Percentiles rank a stretch among this genome's conserved stretches.
These are phyloP conservation scores for Cryptosporidium baileyi DNA, from an alignment of 169 alveolate genomes.

Conservation along the genomic window DNA sequence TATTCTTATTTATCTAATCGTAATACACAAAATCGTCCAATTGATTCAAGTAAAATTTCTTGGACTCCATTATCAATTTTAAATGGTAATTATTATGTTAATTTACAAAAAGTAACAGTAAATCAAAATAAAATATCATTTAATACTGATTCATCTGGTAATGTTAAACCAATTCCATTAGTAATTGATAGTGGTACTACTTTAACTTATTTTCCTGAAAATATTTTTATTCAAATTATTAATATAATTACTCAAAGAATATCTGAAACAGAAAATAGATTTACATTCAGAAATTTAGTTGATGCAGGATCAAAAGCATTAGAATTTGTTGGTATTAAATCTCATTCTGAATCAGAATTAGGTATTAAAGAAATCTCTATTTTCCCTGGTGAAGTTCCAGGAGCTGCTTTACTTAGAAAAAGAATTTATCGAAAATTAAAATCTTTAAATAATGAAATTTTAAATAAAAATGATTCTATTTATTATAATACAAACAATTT, in stretches of 20 bases:
- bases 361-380: constrained; percentile 24
- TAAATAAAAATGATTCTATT: background rate
- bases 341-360: background rate
- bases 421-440: constrained; percentile 24
- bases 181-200: constrained; percentile 77
- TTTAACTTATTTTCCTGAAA: constrained; percentile 73
- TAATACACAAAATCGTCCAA: background rate
- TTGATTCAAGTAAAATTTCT: background rate
- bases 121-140: constrained; percentile 23
- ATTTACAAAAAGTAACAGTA: background rate
- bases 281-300: constrained; percentile 30
- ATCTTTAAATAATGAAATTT: background rate
- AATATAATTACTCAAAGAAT: constrained; percentile 59
- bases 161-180: constrained; percentile 9
- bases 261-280: constrained; percentile 36
- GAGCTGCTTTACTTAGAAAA: constrained; percentile 55
- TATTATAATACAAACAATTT: background rate
- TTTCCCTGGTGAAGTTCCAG: constrained; percentile 68
- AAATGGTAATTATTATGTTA: constrained; percentile 62
- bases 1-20: constrained; percentile 3
- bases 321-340: constrained; percentile 32
- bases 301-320: constrained; percentile 53
- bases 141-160: constrained; percentile 23
- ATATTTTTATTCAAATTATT: constrained; percentile 66
- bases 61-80: constrained; percentile 65